phyloP scores from a whole-genome alignment of 441 rosid species.

The Erysimum cheiri region DNA sequence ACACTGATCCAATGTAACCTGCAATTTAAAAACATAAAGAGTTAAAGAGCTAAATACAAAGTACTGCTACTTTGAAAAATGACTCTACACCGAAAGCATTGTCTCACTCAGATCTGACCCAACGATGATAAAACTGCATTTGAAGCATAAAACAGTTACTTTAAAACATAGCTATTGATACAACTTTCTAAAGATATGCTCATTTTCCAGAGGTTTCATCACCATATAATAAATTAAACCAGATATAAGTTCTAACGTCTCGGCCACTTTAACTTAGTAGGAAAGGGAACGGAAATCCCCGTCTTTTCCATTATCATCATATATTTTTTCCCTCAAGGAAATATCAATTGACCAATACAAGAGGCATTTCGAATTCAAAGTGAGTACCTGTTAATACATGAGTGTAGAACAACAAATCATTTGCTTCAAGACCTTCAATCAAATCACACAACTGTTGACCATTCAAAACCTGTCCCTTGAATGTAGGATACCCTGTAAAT shows the following conservation, averaged over 20 bases:
- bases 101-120: conserved; percentile 7
- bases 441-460: conserved; percentile 89
- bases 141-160: background rate
- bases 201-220: background rate
- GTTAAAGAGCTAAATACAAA: background rate
- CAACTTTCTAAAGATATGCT: background rate
- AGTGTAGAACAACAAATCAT: conserved; percentile 81
- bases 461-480: conserved; percentile 94
- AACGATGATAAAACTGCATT: background rate
- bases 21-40: conserved; percentile 30
- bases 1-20: conserved; percentile 99
- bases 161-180: background rate
- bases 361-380: background rate
- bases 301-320: background rate
- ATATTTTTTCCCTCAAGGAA: background rate
- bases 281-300: background rate
- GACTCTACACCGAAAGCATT: background rate
- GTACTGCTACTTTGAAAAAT: background rate
- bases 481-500: conserved; percentile 87
- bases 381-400: conserved; percentile 87
- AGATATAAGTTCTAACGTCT: background rate
- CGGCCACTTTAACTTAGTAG: background rate
- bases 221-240: background rate
- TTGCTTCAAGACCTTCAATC: conserved; percentile 93
- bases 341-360: background rate